A percentile compares a stretch with the other conserved stretches of the same genome.
phyloP scores from a whole-genome alignment of 176 grass and related monocot genomes.

The Hsuehochloa calcarea region DNA sequence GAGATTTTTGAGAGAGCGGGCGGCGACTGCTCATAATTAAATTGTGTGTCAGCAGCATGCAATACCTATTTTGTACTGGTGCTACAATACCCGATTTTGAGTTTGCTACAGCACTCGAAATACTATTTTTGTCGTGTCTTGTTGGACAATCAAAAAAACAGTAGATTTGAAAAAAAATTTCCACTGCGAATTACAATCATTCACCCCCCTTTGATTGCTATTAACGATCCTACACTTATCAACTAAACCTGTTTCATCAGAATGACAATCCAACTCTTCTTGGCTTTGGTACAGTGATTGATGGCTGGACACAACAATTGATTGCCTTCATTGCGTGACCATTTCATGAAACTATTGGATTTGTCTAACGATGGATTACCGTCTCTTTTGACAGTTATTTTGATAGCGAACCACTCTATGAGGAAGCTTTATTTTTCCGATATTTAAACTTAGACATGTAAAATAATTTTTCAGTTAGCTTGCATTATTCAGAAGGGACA shows the following conservation, averaged over 20 bases:
- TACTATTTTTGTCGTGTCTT: too few relatives aligned
- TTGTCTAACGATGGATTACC: conserved; percentile 43
- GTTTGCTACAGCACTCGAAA: too few relatives aligned
- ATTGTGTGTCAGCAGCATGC: too few relatives aligned
- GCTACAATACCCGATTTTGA: too few relatives aligned
- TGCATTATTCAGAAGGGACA: conserved; percentile 19
- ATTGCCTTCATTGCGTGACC: conserved; percentile 19
- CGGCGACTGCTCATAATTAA: too few relatives aligned
- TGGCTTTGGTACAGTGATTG: conserved; percentile 45
- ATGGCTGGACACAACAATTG: conserved; percentile 37
- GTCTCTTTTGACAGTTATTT: not conserved
- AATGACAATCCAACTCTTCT: conserved; percentile 41
- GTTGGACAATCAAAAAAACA: too few relatives aligned
- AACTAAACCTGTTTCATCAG: conserved; percentile 34
- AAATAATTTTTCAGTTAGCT: not conserved
- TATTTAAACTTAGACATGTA: conserved; percentile 45
- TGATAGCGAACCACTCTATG: conserved; percentile 33
- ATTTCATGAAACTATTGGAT: conserved; percentile 36
- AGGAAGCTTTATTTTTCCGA: conserved; percentile 42
- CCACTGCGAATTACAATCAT: too few relatives aligned
- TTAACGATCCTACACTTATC: too few relatives aligned
- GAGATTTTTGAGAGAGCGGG: too few relatives aligned
- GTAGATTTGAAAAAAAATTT: too few relatives aligned
- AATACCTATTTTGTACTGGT: too few relatives aligned
- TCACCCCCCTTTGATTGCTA: too few relatives aligned